Evolutionary conservation across 768 basidiomycete genomes (phyloP), one percentile per base, ranked within the genome.

Genomic region (Sporobolomyces phaffii): DNA sequence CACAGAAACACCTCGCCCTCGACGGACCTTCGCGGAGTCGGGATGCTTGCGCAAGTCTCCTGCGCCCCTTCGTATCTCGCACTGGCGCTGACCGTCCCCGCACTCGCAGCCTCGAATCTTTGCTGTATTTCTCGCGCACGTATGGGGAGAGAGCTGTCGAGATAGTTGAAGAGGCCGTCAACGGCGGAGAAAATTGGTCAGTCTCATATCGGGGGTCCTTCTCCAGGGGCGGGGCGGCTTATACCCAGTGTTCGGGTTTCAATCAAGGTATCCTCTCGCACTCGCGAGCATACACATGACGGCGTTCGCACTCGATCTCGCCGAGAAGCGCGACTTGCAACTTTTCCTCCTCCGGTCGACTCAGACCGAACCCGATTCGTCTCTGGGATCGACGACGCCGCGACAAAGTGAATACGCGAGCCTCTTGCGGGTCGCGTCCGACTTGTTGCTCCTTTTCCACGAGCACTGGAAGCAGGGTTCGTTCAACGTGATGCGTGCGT

Each of bases 221-320:
- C 26, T 18, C 18, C n/a, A n/a, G n/a, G n/a, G n/a, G n/a, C n/a
- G n/a, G n/a, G n/a, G n/a, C 22, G 20, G 11, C 31, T 4, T 34
- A 22, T 20, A 26, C 17, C 22, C 8, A n/a, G n/a, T 22, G 26
- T 26, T 47, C 41, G 8, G 3, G n/a, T 26, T n/a, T 6, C 22
- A 1, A 31, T 7, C 11, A 24, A 67, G 70, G 70, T 72, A 72
- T 36, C 70, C 70, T 0, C 48, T 68, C 40, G 70, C 70, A 0
- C 62, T 72, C 20, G 70, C 65, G 1, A 62, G 60, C 24, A 64
- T 72, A 1, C 70, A 72, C 49, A 64, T 72, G 65, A 68, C 70
- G 5, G 49, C 62, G 5, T 68, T 72, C 28, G 52, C 62, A 0
- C 70, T 72, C 50, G 60, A 68, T 22, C 54, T 72, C 24, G 70